Percentiles rank a stretch among this genome's conserved stretches.
phyloP scores from a whole-genome alignment of 1,284 basidiomycete genomes.

The Rhodotorula glutinis region DNA sequence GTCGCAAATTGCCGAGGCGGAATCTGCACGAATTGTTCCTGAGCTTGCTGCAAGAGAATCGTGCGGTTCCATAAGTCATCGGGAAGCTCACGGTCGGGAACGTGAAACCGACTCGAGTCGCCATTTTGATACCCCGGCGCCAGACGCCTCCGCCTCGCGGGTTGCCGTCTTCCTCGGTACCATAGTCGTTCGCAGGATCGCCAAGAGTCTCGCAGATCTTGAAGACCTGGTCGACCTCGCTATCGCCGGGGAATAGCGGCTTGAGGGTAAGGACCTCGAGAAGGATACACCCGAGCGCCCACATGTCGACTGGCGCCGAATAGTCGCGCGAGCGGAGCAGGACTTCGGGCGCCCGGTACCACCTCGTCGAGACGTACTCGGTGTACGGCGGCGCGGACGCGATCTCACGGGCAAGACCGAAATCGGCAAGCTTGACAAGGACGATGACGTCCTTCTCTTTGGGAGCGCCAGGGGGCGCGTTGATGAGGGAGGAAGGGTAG shows the following conservation, averaged over 20 bases:
- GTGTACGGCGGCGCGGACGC: slow-evolving; percentile 88
- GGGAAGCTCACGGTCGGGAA: slow-evolving; percentile 71
- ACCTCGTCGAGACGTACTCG: slow-evolving; percentile 96
- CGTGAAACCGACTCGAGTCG: slow-evolving; percentile 76
- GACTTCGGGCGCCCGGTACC: slow-evolving; percentile 99
- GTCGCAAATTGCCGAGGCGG: slow-evolving; percentile 70
- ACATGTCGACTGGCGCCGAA: slow-evolving; percentile 96
- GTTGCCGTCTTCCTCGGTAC: slow-evolving; percentile 66
- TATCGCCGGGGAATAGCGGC: slow-evolving; percentile 95
- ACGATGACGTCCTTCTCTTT: slow-evolving; percentile 91
- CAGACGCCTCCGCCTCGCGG: slow-evolving; percentile 82
- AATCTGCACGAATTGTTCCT: slow-evolving; percentile 53
- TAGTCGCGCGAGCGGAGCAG: slow-evolving; percentile 87
- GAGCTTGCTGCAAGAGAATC: too few relatives aligned
- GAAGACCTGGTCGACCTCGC: slow-evolving; percentile 88
- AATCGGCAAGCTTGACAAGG: slow-evolving; percentile 97
- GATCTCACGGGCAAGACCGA: slow-evolving; percentile 91
- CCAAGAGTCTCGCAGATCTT: slow-evolving; percentile 87
- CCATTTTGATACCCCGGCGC: slow-evolving; percentile 79
- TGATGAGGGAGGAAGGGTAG: slow-evolving; percentile 63
- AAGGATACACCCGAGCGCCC: slow-evolving; percentile 97
- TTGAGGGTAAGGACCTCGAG: slow-evolving; percentile 93
- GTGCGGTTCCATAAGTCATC: too few relatives aligned
- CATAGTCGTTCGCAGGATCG: slow-evolving; percentile 83
- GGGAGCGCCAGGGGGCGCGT: slow-evolving; percentile 41